These are phyloP conservation scores for Linnemannia zychae DNA, from an alignment of 192 early-diverging fungal species.

Conservation along the genomic window DNA sequence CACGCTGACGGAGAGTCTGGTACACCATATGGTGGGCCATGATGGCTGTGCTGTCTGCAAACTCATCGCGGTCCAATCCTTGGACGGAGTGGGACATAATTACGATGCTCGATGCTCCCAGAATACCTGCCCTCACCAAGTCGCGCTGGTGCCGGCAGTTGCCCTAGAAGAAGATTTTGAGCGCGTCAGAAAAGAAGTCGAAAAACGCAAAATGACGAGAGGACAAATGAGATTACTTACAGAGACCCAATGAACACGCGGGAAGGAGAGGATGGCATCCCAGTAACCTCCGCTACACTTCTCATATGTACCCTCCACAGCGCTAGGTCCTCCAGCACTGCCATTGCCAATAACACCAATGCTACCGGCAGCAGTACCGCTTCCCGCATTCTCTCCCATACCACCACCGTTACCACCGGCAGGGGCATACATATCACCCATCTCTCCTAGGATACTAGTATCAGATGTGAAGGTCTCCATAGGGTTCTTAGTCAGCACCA, in stretches of 20 bases:
- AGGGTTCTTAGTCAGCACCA: conserved; percentile 53
- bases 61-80: conserved; percentile 53
- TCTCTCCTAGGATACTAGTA: background rate
- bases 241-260: conserved; percentile 60
- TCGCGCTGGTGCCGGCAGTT: conserved; percentile 63
- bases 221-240: conserved; percentile 40
- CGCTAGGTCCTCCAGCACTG: background rate
- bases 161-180: conserved; percentile 31
- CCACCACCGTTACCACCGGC: too few species aligned
- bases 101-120: conserved; percentile 61
- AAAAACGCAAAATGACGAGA: background rate
- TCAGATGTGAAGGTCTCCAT: conserved; percentile 19
- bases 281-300: conserved; percentile 17
- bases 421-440: background rate
- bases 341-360: background rate
- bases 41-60: conserved; percentile 63
- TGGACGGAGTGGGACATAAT: conserved; percentile 58
- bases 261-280: conserved; percentile 59
- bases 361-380: background rate
- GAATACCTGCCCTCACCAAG: conserved; percentile 60
- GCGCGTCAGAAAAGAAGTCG: background rate
- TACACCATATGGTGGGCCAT: conserved; percentile 77
- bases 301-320: background rate
- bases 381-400: too few species aligned
- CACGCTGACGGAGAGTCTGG: conserved; percentile 57